phyloP scores from a whole-genome alignment of 805 yeast genomes.

The Cephaloascus albidus region DNA sequence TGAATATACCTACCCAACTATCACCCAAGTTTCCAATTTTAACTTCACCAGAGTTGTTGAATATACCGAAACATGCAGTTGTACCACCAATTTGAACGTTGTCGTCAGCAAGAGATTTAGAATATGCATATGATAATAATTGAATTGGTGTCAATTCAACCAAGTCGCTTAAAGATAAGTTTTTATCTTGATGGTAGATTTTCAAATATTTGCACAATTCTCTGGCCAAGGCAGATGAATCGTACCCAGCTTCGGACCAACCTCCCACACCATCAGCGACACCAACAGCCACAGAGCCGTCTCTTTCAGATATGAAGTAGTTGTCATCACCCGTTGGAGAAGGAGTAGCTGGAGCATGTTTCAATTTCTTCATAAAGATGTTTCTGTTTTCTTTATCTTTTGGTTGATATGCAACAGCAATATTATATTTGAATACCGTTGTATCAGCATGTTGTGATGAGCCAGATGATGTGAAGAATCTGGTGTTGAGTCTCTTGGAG shows the following conservation, averaged over 20 bases:
- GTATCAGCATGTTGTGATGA: not conserved
- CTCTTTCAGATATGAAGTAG: conserved; percentile 40
- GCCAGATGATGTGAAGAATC: not conserved
- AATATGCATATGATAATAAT: conserved; percentile 49
- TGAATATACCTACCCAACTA: conserved; percentile 85
- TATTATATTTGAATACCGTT: conserved; percentile 29
- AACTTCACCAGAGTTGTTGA: conserved; percentile 43
- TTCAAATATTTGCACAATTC: conserved; percentile 46
- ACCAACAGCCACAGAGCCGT: conserved; percentile 49
- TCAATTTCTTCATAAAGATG: conserved; percentile 21
- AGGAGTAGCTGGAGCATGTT: conserved; percentile 15
- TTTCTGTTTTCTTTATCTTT: conserved; percentile 53
- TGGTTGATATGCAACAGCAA: conserved; percentile 68
- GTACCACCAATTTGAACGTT: conserved; percentile 86
- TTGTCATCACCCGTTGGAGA: conserved; percentile 80
- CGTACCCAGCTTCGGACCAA: conserved; percentile 88
- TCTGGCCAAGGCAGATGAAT: conserved; percentile 79
- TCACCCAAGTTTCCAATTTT: conserved; percentile 83
- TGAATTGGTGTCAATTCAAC: conserved; percentile 25
- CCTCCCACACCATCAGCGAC: conserved; percentile 98
- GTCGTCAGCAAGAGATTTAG: conserved; percentile 39
- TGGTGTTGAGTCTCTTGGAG: not conserved
- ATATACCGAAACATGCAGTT: conserved; percentile 79
- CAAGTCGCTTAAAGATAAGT: not conserved
- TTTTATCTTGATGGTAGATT: not conserved